A percentile compares a stretch with the other conserved stretches of the same genome.
phyloP scores from a whole-genome alignment of 2,329 filamentous ascomycete genomes.

The Phyllachora maydis region DNA sequence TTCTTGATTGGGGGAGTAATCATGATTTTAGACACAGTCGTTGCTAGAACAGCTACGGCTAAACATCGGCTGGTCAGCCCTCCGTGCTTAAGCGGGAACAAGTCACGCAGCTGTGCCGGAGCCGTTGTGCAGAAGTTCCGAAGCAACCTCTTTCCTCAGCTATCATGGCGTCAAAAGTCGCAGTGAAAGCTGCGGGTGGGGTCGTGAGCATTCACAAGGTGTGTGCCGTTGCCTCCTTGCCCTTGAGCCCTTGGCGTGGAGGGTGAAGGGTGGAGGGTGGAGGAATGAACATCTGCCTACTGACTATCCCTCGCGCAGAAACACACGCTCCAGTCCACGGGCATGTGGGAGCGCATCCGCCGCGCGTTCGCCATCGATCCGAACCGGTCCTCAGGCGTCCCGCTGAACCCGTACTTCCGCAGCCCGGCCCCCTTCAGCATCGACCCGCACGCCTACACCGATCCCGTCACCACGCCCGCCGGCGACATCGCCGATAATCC shows the following conservation, averaged over 20 bases:
- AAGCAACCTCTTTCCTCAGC: too few species aligned
- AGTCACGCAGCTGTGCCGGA: too few species aligned
- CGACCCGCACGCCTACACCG: constrained; percentile 54
- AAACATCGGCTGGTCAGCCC: too few species aligned
- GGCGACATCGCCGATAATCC: constrained; percentile 79
- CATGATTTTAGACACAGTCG: too few species aligned
- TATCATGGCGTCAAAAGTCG: constrained; percentile 41
- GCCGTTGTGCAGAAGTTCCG: too few species aligned
- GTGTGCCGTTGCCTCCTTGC: too few species aligned
- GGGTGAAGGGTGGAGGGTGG: not conserved
- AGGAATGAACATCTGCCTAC: constrained; percentile 5
- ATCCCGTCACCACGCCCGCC: constrained; percentile 67
- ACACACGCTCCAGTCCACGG: constrained; percentile 81
- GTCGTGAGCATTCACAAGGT: constrained; percentile 39
- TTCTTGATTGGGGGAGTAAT: too few species aligned
- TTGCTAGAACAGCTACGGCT: too few species aligned
- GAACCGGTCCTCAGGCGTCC: constrained; percentile 76
- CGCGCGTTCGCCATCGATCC: constrained; percentile 62
- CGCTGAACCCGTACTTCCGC: constrained; percentile 82
- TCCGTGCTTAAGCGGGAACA: too few species aligned
- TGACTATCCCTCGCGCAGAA: constrained; percentile 38
- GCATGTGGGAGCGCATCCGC: constrained; percentile 74
- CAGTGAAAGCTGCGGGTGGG: constrained; percentile 30
- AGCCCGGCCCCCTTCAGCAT: constrained; percentile 73
- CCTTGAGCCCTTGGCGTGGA: too few species aligned